phyloP scores from a whole-genome alignment of 176 grass and related monocot genomes.

The Pontederia paniculata region DNA sequence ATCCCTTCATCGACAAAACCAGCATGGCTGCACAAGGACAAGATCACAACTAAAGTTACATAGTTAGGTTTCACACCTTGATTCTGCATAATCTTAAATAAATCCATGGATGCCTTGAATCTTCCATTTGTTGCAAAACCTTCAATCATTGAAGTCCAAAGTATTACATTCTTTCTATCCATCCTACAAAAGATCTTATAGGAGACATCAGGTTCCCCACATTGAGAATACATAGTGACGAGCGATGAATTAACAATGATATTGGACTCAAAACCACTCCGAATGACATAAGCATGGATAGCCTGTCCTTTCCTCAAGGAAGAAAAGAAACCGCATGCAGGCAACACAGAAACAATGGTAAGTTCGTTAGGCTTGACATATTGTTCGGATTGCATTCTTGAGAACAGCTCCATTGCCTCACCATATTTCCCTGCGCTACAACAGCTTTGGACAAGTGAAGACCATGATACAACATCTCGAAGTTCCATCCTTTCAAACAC shows the following conservation, averaged over 20 bases:
- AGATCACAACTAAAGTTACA: slow-evolving; percentile 15
- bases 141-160: slow-evolving; percentile 22
- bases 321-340: slow-evolving; percentile 22
- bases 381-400: slow-evolving; percentile 3
- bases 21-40: slow-evolving; percentile 15
- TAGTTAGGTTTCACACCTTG: slow-evolving; percentile 3
- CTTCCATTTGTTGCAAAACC: slow-evolving; percentile 18
- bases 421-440: slow-evolving; percentile 6
- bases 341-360: slow-evolving; percentile 17
- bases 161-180: slow-evolving; percentile 5
- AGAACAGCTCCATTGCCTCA: slow-evolving; percentile 11
- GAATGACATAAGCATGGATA: slow-evolving; percentile 13
- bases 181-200: slow-evolving; percentile 8
- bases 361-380: slow-evolving; percentile 16
- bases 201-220: slow-evolving; percentile 12
- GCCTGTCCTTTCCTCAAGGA: slow-evolving; percentile 20
- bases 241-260: slow-evolving; percentile 10
- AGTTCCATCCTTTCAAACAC: slow-evolving; percentile 14
- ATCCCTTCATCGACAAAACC: slow-evolving; percentile 9
- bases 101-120: slow-evolving; percentile 1
- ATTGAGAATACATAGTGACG: slow-evolving; percentile 12
- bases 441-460: slow-evolving; percentile 14
- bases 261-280: slow-evolving; percentile 9
- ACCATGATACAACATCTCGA: slow-evolving; percentile 18
- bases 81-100: slow-evolving; percentile 8